Conservation (phyloP, 805 yeast species). For the Yamadazyma takamatsuzukensis region DNA sequence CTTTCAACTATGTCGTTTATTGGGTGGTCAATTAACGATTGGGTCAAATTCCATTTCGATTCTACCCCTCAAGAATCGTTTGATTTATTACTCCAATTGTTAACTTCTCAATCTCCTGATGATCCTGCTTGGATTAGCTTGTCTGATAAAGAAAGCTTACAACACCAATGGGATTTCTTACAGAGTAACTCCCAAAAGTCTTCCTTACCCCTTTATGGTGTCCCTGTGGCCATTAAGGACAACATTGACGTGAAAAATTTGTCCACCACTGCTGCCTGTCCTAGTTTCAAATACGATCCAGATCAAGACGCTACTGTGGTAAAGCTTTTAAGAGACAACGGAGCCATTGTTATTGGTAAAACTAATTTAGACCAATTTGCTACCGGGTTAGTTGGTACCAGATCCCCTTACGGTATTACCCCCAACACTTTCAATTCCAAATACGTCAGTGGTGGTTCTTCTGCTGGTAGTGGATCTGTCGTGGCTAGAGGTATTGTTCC, state of each 20-base stretch:
- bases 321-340: constrained; percentile 68
- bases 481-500: constrained; percentile 92
- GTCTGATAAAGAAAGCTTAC: constrained; percentile 56
- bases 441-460: constrained; percentile 92
- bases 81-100: constrained; percentile 41
- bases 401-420: constrained; percentile 93
- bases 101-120: constrained; percentile 47
- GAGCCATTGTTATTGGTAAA: constrained; percentile 91
- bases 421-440: constrained; percentile 70
- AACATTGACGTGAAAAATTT: constrained; percentile 85
- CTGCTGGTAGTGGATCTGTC: constrained; percentile 92
- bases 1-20: constrained; percentile 26
- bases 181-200: constrained; percentile 56
- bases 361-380: constrained; percentile 97
- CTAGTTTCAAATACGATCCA: constrained; percentile 71
- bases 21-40: constrained; percentile 82
- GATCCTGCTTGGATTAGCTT: constrained; percentile 95
- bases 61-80: constrained; percentile 62
- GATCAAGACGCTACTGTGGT: constrained; percentile 74
- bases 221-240: constrained; percentile 92
- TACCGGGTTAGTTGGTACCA: constrained; percentile 91
- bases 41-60: constrained; percentile 66
- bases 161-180: constrained; percentile 74
- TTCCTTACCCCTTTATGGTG: constrained; percentile 78
- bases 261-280: constrained; percentile 94